Conservation (phyloP, 352 stramenopile genomes). For the Phytophthora hybrid region DNA sequence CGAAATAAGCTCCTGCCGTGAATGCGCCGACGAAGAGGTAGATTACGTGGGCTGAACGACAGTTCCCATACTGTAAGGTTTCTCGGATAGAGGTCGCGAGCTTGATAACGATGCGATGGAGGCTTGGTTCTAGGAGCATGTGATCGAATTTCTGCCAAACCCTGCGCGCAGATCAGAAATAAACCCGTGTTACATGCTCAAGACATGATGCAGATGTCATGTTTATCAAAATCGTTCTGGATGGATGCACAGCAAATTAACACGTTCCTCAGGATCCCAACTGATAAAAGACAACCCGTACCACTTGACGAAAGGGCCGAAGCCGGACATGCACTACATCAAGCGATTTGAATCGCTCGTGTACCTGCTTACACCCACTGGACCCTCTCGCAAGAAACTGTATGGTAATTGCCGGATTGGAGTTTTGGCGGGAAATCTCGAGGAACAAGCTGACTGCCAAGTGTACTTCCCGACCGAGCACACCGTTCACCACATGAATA, state of each 20-base stretch:
- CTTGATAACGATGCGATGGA: slow-evolving; percentile 4
- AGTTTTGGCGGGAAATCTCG: neutral
- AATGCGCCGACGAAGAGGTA: slow-evolving; percentile 6
- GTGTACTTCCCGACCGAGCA: neutral
- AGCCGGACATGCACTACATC: neutral
- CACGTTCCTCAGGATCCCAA: neutral
- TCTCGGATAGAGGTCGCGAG: no score
- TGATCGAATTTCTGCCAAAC: slow-evolving; percentile 7
- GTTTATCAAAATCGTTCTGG: slow-evolving; percentile 2
- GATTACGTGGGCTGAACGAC: slow-evolving; percentile 6
- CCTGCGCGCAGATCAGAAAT: slow-evolving; percentile 7
- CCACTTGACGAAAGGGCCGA: neutral
- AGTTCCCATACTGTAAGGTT: neutral
- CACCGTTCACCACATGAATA: neutral
- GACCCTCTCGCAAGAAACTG: neutral
- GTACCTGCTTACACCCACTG: neutral
- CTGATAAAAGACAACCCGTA: neutral
- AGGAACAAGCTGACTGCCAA: neutral
- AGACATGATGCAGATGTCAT: slow-evolving; percentile 1
- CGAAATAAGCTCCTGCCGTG: neutral
- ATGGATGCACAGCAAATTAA: neutral
- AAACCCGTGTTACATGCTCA: slow-evolving; percentile 9
- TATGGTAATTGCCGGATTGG: neutral
- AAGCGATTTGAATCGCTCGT: neutral
- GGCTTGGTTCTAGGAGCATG: neutral